Conservation (phyloP, 495 filamentous ascomycete species). For the Penicillium lividum region DNA sequence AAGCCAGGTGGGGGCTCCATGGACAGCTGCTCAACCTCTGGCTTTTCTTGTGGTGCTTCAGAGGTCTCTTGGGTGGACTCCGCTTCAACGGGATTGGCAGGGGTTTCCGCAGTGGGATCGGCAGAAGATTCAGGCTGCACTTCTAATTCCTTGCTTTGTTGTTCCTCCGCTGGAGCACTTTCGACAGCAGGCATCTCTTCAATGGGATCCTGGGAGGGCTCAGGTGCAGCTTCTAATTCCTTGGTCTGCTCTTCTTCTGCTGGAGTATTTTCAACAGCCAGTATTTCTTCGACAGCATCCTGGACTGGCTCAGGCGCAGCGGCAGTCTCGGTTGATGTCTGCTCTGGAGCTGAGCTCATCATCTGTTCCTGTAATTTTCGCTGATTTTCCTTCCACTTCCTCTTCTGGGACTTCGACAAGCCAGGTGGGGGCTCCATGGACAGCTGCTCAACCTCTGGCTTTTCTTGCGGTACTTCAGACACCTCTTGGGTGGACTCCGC, state of each 20-base stretch:
- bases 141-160: too few species aligned
- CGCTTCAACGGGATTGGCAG: too few species aligned
- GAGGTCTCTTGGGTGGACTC: not conserved
- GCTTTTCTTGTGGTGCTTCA: not conserved
- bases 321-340: not conserved
- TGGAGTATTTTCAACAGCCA: not conserved
- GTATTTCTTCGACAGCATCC: too few species aligned
- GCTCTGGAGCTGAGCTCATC: not conserved
- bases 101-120: not conserved
- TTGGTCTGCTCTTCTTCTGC: conserved; percentile 7
- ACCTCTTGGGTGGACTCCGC: conserved; percentile 11
- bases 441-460: conserved; percentile 1
- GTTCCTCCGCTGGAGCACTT: too few species aligned
- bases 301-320: not conserved
- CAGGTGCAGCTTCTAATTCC: too few species aligned
- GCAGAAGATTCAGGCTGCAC: not conserved
- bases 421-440: not conserved
- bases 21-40: not conserved
- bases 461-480: not conserved
- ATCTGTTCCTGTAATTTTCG: conserved; percentile 17
- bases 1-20: not conserved
- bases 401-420: conserved; percentile 31
- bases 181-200: too few species aligned
- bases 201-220: too few species aligned
- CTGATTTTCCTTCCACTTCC: conserved; percentile 37